A percentile compares a stretch with the other conserved stretches of the same genome.
These are phyloP conservation scores for Magnolia officinalis DNA, from an alignment of 164 flowering plant species.

Conservation along the genomic window DNA sequence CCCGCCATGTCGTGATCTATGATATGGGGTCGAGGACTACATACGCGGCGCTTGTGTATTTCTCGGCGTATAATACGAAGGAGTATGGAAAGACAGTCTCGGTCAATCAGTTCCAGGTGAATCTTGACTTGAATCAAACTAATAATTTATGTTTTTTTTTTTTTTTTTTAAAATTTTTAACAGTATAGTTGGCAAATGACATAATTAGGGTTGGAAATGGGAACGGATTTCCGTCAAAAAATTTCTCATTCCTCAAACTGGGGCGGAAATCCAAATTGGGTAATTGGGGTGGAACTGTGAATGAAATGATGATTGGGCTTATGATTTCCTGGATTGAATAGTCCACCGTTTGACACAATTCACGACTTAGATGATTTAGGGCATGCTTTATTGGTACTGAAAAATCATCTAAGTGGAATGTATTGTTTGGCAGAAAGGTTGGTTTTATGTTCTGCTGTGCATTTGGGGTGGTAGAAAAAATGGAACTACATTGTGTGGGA, in stretches of 20 bases:
- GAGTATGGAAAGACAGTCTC: slow-evolving; percentile 84
- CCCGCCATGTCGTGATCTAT: slow-evolving; percentile 81
- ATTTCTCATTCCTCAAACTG: neutral
- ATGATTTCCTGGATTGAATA: too few species aligned
- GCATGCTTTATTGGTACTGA: too few species aligned
- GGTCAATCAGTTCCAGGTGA: slow-evolving; percentile 92
- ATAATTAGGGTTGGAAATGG: neutral
- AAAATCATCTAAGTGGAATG: too few species aligned
- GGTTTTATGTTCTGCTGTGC: too few species aligned
- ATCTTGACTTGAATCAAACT: neutral
- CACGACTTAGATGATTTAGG: too few species aligned
- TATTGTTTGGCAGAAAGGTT: too few species aligned
- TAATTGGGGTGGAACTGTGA: neutral
- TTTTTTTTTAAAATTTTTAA: too few species aligned
- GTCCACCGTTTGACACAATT: too few species aligned
- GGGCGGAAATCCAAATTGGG: neutral
- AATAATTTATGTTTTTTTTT: neutral
- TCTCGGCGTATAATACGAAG: slow-evolving; percentile 74
- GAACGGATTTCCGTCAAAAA: neutral
- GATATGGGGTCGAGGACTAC: slow-evolving; percentile 90
- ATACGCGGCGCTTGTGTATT: slow-evolving; percentile 91
- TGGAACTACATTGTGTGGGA: too few species aligned
- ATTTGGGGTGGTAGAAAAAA: too few species aligned
- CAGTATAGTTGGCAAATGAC: neutral
- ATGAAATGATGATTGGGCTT: neutral